phyloP scores from a whole-genome alignment of 1,284 basidiomycete species.

The Puccinia novopanici region DNA sequence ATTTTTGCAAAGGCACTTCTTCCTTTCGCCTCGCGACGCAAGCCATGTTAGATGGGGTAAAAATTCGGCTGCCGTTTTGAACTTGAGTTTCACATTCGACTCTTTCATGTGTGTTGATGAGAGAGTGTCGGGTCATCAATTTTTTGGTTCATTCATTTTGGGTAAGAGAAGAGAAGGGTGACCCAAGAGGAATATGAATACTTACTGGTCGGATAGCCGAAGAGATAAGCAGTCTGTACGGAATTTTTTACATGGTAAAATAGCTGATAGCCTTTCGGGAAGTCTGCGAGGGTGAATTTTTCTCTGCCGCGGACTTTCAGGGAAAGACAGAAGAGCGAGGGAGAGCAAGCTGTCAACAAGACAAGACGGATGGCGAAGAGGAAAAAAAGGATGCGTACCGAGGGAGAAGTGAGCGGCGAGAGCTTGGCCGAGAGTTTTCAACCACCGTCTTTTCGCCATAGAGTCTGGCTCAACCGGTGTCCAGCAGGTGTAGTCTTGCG shows the following conservation, averaged over 20 bases:
- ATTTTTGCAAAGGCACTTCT: constrained; percentile 74
- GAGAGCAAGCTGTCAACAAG: no score
- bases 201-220: constrained; percentile 28
- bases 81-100: constrained; percentile 59
- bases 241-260: constrained; percentile 32
- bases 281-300: constrained; percentile 22
- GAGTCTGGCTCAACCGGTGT: neutral
- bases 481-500: no score
- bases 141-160: no score
- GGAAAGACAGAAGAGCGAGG: neutral
- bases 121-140: no score
- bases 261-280: constrained; percentile 46
- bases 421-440: constrained; percentile 17
- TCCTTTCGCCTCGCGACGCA: constrained; percentile 49
- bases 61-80: constrained; percentile 77
- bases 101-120: neutral
- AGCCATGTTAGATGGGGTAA: constrained; percentile 75
- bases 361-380: neutral
- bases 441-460: neutral
- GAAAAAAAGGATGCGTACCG: neutral
- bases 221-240: constrained; percentile 18
- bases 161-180: neutral
- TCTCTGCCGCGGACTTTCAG: constrained; percentile 20
- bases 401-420: constrained; percentile 19
- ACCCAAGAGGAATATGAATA: neutral